Conservation (phyloP, 176 grass and related monocot species). For the Eragrostis curvula region DNA sequence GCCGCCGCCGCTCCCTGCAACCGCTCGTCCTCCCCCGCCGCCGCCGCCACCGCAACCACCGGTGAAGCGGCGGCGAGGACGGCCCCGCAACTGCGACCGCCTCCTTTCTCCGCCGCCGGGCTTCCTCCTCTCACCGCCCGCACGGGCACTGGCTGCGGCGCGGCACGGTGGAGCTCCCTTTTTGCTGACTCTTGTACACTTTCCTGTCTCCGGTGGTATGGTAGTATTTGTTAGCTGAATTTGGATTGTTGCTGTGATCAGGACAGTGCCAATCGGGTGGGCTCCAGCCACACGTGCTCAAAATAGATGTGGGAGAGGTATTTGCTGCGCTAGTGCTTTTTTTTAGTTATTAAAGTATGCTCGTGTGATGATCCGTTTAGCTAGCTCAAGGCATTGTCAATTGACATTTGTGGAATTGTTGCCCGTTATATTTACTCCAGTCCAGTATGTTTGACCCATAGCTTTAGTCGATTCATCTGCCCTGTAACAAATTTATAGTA, state of each 20-base stretch:
- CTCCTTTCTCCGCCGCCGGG: constrained; percentile 44
- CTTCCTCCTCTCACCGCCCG: background rate
- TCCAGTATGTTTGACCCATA: background rate
- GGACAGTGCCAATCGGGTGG: constrained; percentile 32
- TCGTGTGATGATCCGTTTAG: background rate
- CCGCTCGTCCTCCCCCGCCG: background rate
- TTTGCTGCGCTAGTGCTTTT: background rate
- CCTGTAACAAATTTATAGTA: background rate
- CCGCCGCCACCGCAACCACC: background rate
- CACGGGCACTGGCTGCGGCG: background rate
- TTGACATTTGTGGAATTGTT: background rate
- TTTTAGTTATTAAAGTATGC: background rate
- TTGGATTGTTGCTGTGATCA: background rate
- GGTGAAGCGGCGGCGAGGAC: constrained; percentile 35
- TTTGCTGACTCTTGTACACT: background rate
- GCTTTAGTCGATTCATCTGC: background rate
- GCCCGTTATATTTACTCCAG: background rate
- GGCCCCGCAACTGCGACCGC: constrained; percentile 43
- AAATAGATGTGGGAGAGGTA: constrained; percentile 45
- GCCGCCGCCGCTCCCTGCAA: constrained; percentile 6
- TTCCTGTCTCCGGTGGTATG: no score
- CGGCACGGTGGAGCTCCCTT: constrained; percentile 10
- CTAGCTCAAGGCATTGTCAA: background rate
- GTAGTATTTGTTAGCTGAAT: background rate
- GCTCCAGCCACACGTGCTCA: constrained; percentile 51